These are phyloP conservation scores for Plasmopara viticola DNA, from an alignment of 352 stramenopile species.

Conservation along the genomic window DNA sequence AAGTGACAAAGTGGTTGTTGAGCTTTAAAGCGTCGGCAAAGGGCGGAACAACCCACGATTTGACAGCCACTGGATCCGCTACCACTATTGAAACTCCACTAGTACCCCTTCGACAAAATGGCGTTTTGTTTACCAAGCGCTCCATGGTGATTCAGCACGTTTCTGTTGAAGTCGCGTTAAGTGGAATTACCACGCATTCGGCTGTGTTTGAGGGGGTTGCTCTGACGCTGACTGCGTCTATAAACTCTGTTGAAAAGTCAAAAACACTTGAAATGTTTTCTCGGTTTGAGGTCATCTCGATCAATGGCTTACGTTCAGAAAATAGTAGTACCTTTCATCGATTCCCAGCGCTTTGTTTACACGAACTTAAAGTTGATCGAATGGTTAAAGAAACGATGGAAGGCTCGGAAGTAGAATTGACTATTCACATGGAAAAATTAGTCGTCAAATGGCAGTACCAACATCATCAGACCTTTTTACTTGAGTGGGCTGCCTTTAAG, in stretches of 20 bases:
- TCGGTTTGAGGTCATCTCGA: constrained; percentile 19
- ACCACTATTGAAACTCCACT: constrained; percentile 19
- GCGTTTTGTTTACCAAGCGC: constrained; percentile 10
- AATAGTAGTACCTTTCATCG: constrained; percentile 1
- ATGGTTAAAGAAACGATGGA: constrained; percentile 20
- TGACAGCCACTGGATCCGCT: constrained; percentile 14
- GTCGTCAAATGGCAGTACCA: constrained; percentile 32
- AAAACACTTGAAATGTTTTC: constrained; percentile 13
- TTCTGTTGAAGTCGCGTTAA: constrained; percentile 12
- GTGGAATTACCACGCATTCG: constrained; percentile 11
- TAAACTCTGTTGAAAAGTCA: constrained; percentile 5
- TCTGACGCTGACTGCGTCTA: constrained; percentile 4
- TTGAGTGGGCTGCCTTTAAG: constrained; percentile 22
- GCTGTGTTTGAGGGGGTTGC: constrained; percentile 16
- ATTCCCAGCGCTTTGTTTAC: constrained; percentile 20
- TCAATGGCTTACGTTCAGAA: constrained; percentile 17
- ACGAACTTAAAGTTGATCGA: constrained; percentile 22
- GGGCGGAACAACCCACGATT: constrained; percentile 10
- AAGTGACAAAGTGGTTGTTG: constrained; percentile 20
- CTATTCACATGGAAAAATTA: constrained; percentile 21
- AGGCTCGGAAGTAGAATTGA: constrained; percentile 22
- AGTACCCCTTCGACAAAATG: constrained; percentile 9
- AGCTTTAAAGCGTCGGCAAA: constrained; percentile 16
- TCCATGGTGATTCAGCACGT: constrained; percentile 16
- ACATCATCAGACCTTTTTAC: constrained; percentile 25